phyloP scores from a whole-genome alignment of 306 rosid species.

The Dalbergia cochinchinensis region DNA sequence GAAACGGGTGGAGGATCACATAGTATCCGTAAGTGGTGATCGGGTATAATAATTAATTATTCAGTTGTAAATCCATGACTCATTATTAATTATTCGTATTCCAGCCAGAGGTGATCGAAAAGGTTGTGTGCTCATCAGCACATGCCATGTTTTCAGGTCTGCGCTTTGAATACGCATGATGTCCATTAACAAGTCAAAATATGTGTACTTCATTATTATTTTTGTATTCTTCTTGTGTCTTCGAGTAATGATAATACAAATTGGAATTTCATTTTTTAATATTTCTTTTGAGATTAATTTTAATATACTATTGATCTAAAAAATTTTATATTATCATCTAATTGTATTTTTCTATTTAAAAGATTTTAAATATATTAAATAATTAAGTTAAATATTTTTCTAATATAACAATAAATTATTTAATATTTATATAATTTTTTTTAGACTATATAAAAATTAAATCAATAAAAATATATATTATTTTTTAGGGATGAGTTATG shows the following conservation, averaged over 20 bases:
- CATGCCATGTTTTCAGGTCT: constrained; percentile 31
- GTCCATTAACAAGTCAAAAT: constrained; percentile 41
- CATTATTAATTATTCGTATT: neutral
- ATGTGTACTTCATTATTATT: constrained; percentile 40
- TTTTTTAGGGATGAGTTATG: neutral
- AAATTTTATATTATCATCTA: too few relatives aligned
- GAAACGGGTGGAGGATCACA: too few relatives aligned
- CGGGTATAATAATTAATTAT: neutral
- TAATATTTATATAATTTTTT: too few relatives aligned
- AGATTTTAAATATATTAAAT: too few relatives aligned
- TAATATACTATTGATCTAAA: too few relatives aligned
- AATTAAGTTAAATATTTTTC: too few relatives aligned
- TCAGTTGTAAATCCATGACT: neutral
- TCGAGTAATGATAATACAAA: neutral
- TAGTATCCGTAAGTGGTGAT: neutral
- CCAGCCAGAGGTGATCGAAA: neutral
- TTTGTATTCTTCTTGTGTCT: neutral
- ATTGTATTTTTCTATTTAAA: too few relatives aligned
- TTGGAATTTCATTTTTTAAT: neutral
- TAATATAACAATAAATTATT: too few relatives aligned
- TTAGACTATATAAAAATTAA: too few relatives aligned
- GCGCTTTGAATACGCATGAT: constrained; percentile 14
- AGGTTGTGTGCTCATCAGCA: neutral
- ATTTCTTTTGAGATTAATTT: too few relatives aligned
- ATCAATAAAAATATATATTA: neutral